These are phyloP conservation scores for Cynanchum wilfordii DNA, from an alignment of 257 asterid species.

Conservation along the genomic window DNA sequence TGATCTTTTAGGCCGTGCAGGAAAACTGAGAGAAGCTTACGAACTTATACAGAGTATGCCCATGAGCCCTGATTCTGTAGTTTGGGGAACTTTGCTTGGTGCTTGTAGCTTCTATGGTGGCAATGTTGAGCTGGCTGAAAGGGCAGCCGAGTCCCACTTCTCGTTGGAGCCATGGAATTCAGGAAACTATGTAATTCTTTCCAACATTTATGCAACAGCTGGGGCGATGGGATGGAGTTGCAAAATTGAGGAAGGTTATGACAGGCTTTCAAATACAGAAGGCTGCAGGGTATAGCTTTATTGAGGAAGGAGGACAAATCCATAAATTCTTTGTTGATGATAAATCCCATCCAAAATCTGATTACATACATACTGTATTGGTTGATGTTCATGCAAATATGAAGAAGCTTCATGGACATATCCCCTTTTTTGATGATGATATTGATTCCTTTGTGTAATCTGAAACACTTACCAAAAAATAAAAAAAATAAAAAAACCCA, in stretches of 20 bases:
- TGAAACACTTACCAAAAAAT: too few relatives aligned
- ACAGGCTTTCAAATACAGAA: conserved; percentile 53
- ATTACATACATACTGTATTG: conserved; percentile 42
- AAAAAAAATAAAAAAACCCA: too few relatives aligned
- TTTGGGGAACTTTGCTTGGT: conserved; percentile 81
- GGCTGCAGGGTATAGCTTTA: conserved; percentile 77
- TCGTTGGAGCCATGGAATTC: conserved; percentile 71
- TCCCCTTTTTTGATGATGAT: conserved; percentile 18
- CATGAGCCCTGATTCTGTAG: conserved; percentile 75
- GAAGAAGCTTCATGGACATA: conserved; percentile 32
- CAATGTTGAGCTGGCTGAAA: conserved; percentile 63
- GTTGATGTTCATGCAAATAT: conserved; percentile 40
- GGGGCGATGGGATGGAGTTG: conserved; percentile 67
- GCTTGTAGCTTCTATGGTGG: conserved; percentile 82
- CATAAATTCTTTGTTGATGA: conserved; percentile 78
- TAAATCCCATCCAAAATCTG: conserved; percentile 49
- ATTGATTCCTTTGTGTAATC: conserved; percentile 20
- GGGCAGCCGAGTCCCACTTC: conserved; percentile 57
- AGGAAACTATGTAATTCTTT: conserved; percentile 80
- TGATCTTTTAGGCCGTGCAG: conserved; percentile 84
- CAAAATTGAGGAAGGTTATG: conserved; percentile 66
- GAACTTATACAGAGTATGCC: conserved; percentile 59
- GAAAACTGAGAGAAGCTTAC: conserved; percentile 57
- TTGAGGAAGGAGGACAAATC: conserved; percentile 67
- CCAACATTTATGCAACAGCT: conserved; percentile 68